phyloP scores from a whole-genome alignment of 2,329 filamentous ascomycete genomes.

The Ascochyta clinopodiicola region DNA sequence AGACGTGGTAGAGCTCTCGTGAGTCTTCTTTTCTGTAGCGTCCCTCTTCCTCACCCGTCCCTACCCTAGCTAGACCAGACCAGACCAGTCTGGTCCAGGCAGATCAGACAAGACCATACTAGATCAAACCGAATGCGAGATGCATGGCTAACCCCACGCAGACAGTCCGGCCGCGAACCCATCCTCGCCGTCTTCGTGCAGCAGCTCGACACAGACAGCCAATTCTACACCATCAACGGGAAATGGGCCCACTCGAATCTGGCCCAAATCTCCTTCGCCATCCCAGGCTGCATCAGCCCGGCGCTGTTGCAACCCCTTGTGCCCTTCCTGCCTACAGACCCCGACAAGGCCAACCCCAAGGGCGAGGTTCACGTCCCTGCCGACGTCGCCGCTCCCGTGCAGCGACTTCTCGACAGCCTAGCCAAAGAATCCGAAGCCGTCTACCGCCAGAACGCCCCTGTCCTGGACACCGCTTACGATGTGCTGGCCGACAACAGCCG shows the following conservation, averaged over 20 bases:
- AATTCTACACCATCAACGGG: conserved; percentile 60
- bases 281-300: conserved; percentile 57
- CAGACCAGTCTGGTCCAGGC: no score
- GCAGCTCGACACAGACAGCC: conserved; percentile 48
- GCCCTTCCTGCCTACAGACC: conserved; percentile 58
- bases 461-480: conserved; percentile 59
- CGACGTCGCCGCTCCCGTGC: conserved; percentile 53
- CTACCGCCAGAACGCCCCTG: conserved; percentile 55
- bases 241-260: conserved; percentile 53
- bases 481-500: conserved; percentile 53
- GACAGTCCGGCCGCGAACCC: conserved; percentile 44
- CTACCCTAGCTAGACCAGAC: not conserved
- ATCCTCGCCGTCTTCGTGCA: conserved; percentile 59
- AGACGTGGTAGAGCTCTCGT: conserved; percentile 58
- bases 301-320: conserved; percentile 56
- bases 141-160: not conserved
- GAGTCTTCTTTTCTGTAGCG: not conserved
- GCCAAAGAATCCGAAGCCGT: conserved; percentile 53
- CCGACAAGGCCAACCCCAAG: conserved; percentile 27
- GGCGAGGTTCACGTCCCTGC: conserved; percentile 53
- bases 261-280: conserved; percentile 54
- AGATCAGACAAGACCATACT: no score
- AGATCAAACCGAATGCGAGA: no score
- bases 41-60: no score
- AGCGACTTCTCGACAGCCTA: conserved; percentile 53